These are phyloP conservation scores for barley (Hordeum vulgare) DNA, from an alignment of 176 grass and related monocot species.

Conservation along the genomic window MorexV3_pseudomolecules_assembly NC_058524.1:539641056-539641555, in stretches of 20 bases:
- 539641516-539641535: background rate
- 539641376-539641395: constrained; percentile 67
- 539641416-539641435: background rate
- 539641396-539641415: background rate
- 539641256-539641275: constrained; percentile 21
- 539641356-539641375: constrained; percentile 97
- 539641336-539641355: constrained; percentile 95
- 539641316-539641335: constrained; percentile 95
- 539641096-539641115: constrained; percentile 61
- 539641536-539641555: background rate
- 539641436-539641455: background rate
- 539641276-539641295: constrained; percentile 13
- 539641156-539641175: constrained; percentile 90
- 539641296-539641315: constrained; percentile 94
- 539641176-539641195: constrained; percentile 89
- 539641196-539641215: constrained; percentile 22
- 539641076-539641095: background rate
- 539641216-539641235: background rate
- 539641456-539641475: background rate
- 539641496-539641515: too few species aligned
- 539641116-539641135: constrained; percentile 59
- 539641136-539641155: constrained; percentile 77
- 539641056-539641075: background rate
- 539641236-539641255: background rate
- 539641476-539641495: too few species aligned